These are phyloP conservation scores for Actinomucor elegans DNA, from an alignment of 371 early-diverging fungal species.

Conservation along the genomic window DNA sequence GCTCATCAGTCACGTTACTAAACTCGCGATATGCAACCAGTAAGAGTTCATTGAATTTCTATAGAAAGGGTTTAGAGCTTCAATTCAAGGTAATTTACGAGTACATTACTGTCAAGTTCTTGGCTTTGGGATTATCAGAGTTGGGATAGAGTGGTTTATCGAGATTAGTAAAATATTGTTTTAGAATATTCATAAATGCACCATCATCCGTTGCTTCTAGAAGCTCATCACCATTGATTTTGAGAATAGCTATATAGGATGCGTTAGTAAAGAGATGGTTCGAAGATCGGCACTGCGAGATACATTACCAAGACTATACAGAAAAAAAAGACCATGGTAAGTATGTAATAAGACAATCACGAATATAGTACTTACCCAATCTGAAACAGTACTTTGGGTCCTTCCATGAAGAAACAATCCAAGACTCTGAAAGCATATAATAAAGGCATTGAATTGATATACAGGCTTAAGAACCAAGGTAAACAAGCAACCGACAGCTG, in stretches of 20 bases:
- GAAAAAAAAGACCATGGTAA: conserved; percentile 7
- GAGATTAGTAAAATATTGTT: conserved; percentile 70
- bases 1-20: conserved; percentile 74
- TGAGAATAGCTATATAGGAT: conserved; percentile 88
- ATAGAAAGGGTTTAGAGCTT: not conserved
- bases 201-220: conserved; percentile 90
- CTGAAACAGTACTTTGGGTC: conserved; percentile 91
- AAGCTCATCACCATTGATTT: conserved; percentile 89
- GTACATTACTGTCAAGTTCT: conserved; percentile 54
- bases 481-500: conserved; percentile 94
- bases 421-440: conserved; percentile 85
- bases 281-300: not conserved
- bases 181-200: conserved; percentile 80
- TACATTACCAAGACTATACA: conserved; percentile 15
- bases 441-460: conserved; percentile 92
- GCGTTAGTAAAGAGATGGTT: too few species aligned
- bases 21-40: conserved; percentile 93
- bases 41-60: conserved; percentile 91
- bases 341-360: not conserved
- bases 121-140: conserved; percentile 52
- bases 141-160: conserved; percentile 69
- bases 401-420: conserved; percentile 94
- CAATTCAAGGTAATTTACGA: not conserved
- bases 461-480: conserved; percentile 96
- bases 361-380: conserved; percentile 60